Evolutionary conservation across 75 land plant genomes (phyloP).

Genomic region (Pinus tabuliformis): DNA sequence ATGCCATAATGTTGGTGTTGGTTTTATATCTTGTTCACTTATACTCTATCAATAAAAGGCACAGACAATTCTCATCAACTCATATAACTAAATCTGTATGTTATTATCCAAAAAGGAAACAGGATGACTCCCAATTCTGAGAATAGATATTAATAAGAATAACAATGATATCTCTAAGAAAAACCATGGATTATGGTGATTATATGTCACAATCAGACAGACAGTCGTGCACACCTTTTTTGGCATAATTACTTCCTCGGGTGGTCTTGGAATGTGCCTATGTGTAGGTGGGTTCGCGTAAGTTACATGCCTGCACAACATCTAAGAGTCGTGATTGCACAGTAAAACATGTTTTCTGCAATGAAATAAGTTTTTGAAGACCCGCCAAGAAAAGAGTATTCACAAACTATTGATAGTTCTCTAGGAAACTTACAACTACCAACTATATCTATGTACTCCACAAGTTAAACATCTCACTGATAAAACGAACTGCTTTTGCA

Average conservation of each 20-base stretch:
- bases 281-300: constrained; percentile 68
- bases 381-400: background rate
- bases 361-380: background rate
- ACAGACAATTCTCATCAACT: background rate
- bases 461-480: background rate
- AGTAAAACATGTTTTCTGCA: background rate
- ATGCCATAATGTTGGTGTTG: constrained; percentile 64
- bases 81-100: background rate
- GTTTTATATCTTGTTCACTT: constrained; percentile 50
- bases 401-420: background rate
- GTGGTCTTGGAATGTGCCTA: constrained; percentile 80
- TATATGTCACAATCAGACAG: background rate
- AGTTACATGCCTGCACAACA: constrained; percentile 56
- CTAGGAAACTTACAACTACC: background rate
- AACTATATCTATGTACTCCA: background rate
- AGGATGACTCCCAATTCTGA: background rate
- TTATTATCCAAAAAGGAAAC: background rate
- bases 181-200: no score
- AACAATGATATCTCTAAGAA: background rate
- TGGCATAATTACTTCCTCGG: constrained; percentile 67
- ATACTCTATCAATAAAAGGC: constrained; percentile 30
- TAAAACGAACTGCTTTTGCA: background rate
- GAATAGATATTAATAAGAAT: background rate
- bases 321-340: background rate
- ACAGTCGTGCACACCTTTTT: constrained; percentile 47